phyloP scores from a whole-genome alignment of 2,329 filamentous ascomycete species.

The Incumbomyces lentus region DNA sequence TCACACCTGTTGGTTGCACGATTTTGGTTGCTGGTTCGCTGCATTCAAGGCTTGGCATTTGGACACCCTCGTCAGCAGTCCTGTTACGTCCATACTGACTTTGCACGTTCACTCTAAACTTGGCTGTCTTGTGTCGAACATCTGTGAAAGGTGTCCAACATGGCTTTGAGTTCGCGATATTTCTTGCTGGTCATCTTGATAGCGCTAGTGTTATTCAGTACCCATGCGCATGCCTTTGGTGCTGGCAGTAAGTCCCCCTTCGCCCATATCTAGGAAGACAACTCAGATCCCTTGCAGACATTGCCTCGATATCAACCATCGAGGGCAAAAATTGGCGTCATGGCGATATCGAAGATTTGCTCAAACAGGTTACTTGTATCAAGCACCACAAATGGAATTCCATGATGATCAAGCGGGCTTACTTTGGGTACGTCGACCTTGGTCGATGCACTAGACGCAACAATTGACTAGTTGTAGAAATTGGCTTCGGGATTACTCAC shows the following conservation, averaged over 20 bases:
- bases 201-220: constrained; percentile 28
- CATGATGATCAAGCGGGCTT: constrained; percentile 65
- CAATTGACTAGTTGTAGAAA: constrained; percentile 36
- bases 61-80: too few relatives aligned
- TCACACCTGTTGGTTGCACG: too few relatives aligned
- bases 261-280: neutral
- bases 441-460: neutral
- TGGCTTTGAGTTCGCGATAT: constrained; percentile 13
- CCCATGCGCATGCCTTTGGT: constrained; percentile 34
- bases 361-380: constrained; percentile 66
- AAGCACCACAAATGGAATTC: constrained; percentile 77
- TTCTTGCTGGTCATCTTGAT: constrained; percentile 23
- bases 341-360: constrained; percentile 68
- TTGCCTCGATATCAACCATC: constrained; percentile 40
- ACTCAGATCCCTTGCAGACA: constrained; percentile 27
- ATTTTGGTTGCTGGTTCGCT: too few relatives aligned
- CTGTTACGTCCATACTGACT: too few relatives aligned
- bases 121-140: neutral
- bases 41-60: too few relatives aligned
- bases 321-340: constrained; percentile 45
- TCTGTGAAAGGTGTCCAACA: neutral
- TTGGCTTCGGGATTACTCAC: constrained; percentile 77
- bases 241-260: constrained; percentile 31
- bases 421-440: constrained; percentile 50
- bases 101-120: too few relatives aligned